Conservation (phyloP, 805 yeast species). For the Aciculoconidium aculeatum region DNA sequence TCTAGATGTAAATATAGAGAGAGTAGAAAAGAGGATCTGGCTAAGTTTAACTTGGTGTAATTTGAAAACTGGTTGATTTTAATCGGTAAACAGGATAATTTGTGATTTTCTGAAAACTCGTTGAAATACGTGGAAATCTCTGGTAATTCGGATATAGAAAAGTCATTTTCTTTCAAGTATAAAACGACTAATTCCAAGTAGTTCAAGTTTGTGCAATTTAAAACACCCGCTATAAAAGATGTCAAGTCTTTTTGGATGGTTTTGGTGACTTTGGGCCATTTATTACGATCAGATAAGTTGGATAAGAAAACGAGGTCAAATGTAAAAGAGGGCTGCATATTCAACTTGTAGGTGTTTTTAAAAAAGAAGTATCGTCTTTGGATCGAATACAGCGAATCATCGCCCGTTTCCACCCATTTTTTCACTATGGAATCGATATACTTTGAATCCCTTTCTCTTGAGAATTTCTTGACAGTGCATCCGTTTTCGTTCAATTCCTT, state of each 20-base stretch:
- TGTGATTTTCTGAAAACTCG: too few species aligned
- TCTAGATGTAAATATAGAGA: slow-evolving; percentile 1
- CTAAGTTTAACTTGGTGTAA: slow-evolving; percentile 10
- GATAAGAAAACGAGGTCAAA: too few species aligned
- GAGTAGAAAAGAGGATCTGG: slow-evolving; percentile 15
- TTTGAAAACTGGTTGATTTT: slow-evolving; percentile 19
- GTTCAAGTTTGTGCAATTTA: too few species aligned
- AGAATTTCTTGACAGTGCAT: slow-evolving; percentile 11
- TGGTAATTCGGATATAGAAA: too few species aligned
- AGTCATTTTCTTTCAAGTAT: too few species aligned
- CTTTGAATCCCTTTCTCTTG: slow-evolving; percentile 13
- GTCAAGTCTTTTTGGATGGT: too few species aligned
- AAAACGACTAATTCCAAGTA: too few species aligned
- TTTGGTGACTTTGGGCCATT: slow-evolving; percentile 3
- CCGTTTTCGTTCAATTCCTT: slow-evolving; percentile 31
- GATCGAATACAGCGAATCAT: slow-evolving; percentile 6
- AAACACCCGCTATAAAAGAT: too few species aligned
- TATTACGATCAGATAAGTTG: too few species aligned
- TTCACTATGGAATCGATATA: slow-evolving; percentile 18
- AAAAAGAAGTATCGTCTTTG: slow-evolving; percentile 22
- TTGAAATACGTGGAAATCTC: too few species aligned
- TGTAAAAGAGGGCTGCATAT: slow-evolving; percentile 1
- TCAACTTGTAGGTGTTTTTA: slow-evolving; percentile 3
- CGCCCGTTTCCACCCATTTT: slow-evolving; percentile 7
- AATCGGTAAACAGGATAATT: slow-evolving; percentile 12